phyloP scores from a whole-genome alignment of 1,139 yeast species.

The Debaryomyces psychrophilus region DNA sequence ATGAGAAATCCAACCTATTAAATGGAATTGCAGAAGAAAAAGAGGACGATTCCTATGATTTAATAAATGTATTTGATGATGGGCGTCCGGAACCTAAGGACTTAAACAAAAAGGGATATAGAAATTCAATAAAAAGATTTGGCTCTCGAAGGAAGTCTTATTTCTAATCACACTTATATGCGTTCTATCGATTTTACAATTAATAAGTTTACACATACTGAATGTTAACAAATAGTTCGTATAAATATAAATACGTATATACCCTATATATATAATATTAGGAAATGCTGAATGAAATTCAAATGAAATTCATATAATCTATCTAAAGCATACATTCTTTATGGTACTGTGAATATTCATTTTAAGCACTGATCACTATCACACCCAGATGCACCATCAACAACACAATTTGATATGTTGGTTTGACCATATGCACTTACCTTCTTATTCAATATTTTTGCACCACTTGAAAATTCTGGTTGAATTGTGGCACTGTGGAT shows the following conservation, averaged over 20 bases:
- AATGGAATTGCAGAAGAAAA: slow-evolving; percentile 11
- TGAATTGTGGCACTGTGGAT: slow-evolving; percentile 95
- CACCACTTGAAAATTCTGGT: slow-evolving; percentile 63
- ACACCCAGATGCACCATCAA: slow-evolving; percentile 42
- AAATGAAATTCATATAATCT: not conserved
- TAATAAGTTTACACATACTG: not conserved
- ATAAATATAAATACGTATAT: not conserved
- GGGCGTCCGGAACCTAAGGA: slow-evolving; percentile 7
- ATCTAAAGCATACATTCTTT: not conserved
- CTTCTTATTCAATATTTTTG: slow-evolving; percentile 13
- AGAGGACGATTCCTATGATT: slow-evolving; percentile 19
- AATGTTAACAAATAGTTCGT: not conserved
- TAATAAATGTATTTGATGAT: slow-evolving; percentile 20
- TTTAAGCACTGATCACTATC: slow-evolving; percentile 33
- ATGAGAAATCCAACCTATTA: not conserved
- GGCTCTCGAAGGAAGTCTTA: not conserved
- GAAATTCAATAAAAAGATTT: not conserved
- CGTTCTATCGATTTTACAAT: not conserved
- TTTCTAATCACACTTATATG: not conserved
- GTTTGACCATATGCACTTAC: slow-evolving; percentile 39
- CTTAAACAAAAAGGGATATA: slow-evolving; percentile 1
- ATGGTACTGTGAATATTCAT: not conserved
- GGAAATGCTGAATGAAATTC: too few species aligned
- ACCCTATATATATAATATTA: not conserved
- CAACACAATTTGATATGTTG: slow-evolving; percentile 33